phyloP scores from a whole-genome alignment of 2,329 filamentous ascomycete species.

The Lasiodiplodia gonubiensis region DNA sequence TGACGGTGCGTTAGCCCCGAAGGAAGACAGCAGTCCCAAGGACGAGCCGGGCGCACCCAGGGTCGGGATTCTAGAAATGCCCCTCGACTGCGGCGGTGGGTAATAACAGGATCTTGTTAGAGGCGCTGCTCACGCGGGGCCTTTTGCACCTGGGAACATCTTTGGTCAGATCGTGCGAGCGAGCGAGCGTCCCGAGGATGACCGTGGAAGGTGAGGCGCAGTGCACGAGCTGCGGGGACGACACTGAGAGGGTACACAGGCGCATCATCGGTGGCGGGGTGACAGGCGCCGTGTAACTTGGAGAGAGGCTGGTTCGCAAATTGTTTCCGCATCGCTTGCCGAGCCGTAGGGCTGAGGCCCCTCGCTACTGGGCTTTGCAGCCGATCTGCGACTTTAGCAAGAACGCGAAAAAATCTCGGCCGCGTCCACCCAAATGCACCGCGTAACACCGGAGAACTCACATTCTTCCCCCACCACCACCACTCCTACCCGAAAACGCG shows the following conservation, averaged over 20 bases:
- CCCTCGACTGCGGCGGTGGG: not conserved
- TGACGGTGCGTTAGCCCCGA: constrained; percentile 17
- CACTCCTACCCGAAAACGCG: no score
- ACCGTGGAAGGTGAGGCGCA: not conserved
- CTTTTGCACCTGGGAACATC: not conserved
- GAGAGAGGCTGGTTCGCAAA: not conserved
- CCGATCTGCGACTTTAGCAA: no score
- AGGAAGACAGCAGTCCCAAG: not conserved
- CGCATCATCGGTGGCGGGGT: constrained; percentile 16
- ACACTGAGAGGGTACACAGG: not conserved
- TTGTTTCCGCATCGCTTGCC: constrained; percentile 2
- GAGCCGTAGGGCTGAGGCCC: constrained; percentile 7
- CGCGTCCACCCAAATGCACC: no score
- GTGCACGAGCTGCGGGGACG: not conserved
- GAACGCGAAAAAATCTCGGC: no score
- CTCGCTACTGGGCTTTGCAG: no score
- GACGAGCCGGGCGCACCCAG: not conserved
- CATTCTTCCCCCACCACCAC: no score
- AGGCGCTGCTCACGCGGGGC: constrained; percentile 1
- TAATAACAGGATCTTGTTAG: not conserved
- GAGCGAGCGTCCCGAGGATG: not conserved
- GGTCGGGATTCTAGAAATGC: not conserved
- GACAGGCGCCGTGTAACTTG: constrained; percentile 1
- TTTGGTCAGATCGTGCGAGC: not conserved
- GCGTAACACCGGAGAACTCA: no score